Base-by-base conservation (phyloP, 106 monocot genomes). In the Allium fistulosum region DNA sequence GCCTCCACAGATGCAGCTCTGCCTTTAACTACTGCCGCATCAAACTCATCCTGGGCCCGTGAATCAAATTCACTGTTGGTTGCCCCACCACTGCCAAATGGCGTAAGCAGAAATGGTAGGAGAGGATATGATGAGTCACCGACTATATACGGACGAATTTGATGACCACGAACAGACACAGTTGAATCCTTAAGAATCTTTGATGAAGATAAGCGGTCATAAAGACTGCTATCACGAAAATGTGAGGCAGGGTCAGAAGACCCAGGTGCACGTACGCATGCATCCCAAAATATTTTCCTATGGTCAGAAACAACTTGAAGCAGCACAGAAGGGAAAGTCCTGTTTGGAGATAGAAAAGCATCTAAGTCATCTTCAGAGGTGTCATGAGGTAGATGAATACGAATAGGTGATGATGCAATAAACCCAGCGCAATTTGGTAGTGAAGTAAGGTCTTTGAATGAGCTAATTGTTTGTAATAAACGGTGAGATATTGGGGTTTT, bases 221-320 rank as follows among this genome's bases (percentile, higher is more conserved):
- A 88, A 16, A 88, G 83, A 62, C 72, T 65, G 55, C 84, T 78
- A 26, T 88, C 84, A 17, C 87, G 75, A 64, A 88, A 71, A 60
- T 88, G 87, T 18, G 87, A 71, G 13, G 84, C 80, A 5, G 84
- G 80, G 11, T 78, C 80, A n/a, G 75, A 69, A 17, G 84, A 78
- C 6, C 87, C 87, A 2, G 87, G 84, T 4, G 87, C 80, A n/a
- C 59, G 71, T 60, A 88, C 81, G 49, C 87, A 84, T 14, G 78
- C 87, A 56, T 88, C 87, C 64, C 75, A 76, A 76, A 88, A 88
- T 55, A 84, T 59, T 71, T 69, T 71, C 58, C 79, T 65, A 59
- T 73, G 72, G 70, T 88, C 84, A 49, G 88, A 84, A 50, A 88
- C 84, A 2, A 62, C 81, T 70, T 88, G 87, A 62, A 88, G 87